phyloP scores from a whole-genome alignment of 108 stramenopile species.

The Nitzschia sp. region DNA sequence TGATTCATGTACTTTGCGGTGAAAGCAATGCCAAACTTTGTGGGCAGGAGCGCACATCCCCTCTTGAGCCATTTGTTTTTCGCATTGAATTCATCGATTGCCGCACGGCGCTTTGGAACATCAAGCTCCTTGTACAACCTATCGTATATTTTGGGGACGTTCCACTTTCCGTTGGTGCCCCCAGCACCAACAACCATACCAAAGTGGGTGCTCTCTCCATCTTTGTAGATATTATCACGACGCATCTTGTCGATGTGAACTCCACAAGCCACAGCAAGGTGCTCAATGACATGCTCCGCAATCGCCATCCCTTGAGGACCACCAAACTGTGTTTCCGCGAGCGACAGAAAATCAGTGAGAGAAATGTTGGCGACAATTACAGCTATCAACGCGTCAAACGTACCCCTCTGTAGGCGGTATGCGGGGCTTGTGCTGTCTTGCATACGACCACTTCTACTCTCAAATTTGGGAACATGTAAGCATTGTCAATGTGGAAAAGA shows the following conservation, averaged over 20 bases:
- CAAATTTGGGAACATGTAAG: conserved; percentile 87
- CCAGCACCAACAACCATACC: conserved; percentile 72
- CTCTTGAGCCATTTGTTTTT: conserved; percentile 86
- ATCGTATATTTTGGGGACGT: conserved; percentile 84
- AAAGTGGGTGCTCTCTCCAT: conserved; percentile 79
- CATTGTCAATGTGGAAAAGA: conserved; percentile 88
- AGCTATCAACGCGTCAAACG: no score
- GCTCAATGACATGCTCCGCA: conserved; percentile 89
- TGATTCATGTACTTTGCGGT: conserved; percentile 89
- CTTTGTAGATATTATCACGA: conserved; percentile 80
- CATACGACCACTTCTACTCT: conserved; percentile 77
- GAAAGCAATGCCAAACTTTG: conserved; percentile 93
- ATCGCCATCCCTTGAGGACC: conserved; percentile 87
- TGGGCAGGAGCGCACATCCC: conserved; percentile 83
- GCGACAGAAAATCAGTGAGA: no score
- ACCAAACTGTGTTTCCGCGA: no score
- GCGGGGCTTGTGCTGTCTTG: conserved; percentile 90
- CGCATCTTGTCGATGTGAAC: conserved; percentile 65
- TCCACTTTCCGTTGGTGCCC: conserved; percentile 72
- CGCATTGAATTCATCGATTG: conserved; percentile 78
- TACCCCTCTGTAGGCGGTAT: conserved; percentile 94
- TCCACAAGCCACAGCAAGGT: conserved; percentile 73
- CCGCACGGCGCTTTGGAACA: conserved; percentile 53
- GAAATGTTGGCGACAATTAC: no score
- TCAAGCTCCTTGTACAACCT: conserved; percentile 59